Base-by-base conservation (phyloP, 225 moss, liverwort and hornwort genomes). In the Polytrichum commune region DNA sequence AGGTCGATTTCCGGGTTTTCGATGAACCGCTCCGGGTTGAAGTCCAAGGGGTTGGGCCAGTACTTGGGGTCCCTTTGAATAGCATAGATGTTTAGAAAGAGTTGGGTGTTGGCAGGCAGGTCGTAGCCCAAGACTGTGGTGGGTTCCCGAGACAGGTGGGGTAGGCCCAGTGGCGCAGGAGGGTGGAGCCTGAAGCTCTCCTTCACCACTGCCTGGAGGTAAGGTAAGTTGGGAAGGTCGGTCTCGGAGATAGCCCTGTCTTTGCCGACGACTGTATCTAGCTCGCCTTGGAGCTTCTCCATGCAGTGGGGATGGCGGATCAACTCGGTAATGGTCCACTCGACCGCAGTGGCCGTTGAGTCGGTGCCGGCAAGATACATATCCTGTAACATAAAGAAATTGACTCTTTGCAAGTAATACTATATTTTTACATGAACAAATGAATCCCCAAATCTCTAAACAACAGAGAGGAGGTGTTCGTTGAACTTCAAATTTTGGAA, bases 11-110 rank as follows among this genome's bases (percentile, higher is more conserved):
- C 35, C 8, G 53, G 38, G 54, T 5, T 10, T 35, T 78, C 22
- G 27, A 84, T 5, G 23, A 84, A 84, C 33, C 83, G 61, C 0
- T 71, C 67, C 5, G 80, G 80, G 67, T 74, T 27, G 60, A 80
- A 84, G 1, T 62, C 26, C 5, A 29, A 8, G 0, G 83, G 83
- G 18, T 74, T 46, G 3, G 57, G 9, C 73, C 73, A 79, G 2
- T 35, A 18, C 2, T 64, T 61, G 1, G 76, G 76, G 19, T 72
- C 60, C 35, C 80, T n/a, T 6, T 63, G 66, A 27, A 84, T 80
- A 27, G 22, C 24, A 24, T 58, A 19, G 7, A 20, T 6, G 24
- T 58, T 20, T 1, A 58, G 22, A 24, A n/a, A 58, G 58, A 58
- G 58, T 58, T 58, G 20, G 58, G 58, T 58, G 58, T 58, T 58